Evolutionary conservation across 2,329 filamentous ascomycete species (phyloP).

Genomic region (Xylaria polymorpha): DNA sequence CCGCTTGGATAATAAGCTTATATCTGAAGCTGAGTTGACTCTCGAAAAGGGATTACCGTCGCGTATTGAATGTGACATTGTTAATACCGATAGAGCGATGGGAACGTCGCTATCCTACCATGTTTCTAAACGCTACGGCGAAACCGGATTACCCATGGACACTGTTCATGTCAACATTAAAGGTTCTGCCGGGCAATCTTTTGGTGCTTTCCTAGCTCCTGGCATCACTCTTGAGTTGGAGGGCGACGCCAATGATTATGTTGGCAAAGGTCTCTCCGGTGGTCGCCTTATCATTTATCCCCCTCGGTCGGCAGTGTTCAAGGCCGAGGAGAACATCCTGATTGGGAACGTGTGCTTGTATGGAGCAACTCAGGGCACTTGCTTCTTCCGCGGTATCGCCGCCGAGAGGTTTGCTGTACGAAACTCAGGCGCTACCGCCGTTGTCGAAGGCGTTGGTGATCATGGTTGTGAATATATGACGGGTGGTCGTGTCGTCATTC

Average conservation of each 20-base stretch:
- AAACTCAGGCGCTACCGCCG: conserved; percentile 95
- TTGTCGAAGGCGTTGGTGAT: conserved; percentile 95
- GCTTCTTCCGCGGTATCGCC: conserved; percentile 96
- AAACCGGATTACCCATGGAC: conserved; percentile 88
- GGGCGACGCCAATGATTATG: conserved; percentile 96
- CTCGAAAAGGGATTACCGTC: conserved; percentile 94
- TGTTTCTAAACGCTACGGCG: conserved; percentile 91
- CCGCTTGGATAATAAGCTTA: conserved; percentile 95
- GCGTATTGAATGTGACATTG: conserved; percentile 92
- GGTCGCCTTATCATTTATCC: conserved; percentile 94
- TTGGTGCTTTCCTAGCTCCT: conserved; percentile 91
- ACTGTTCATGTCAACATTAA: conserved; percentile 97
- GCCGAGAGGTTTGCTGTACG: conserved; percentile 96
- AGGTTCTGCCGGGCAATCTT: conserved; percentile 95
- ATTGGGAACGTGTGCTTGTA: conserved; percentile 96
- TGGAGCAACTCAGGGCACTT: conserved; percentile 88
- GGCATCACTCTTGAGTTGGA: conserved; percentile 95
- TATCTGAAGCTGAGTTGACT: conserved; percentile 93
- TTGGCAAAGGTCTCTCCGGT: conserved; percentile 94
- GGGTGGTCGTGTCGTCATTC: conserved; percentile 86
- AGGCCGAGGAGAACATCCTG: conserved; percentile 94
- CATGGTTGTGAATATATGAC: conserved; percentile 99
- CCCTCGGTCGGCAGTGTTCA: conserved; percentile 88
- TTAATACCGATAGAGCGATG: conserved; percentile 95
- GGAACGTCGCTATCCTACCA: conserved; percentile 96